Evolutionary conservation across 2,329 filamentous ascomycete genomes (phyloP).

Genomic region (Colletotrichum phormii): DNA sequence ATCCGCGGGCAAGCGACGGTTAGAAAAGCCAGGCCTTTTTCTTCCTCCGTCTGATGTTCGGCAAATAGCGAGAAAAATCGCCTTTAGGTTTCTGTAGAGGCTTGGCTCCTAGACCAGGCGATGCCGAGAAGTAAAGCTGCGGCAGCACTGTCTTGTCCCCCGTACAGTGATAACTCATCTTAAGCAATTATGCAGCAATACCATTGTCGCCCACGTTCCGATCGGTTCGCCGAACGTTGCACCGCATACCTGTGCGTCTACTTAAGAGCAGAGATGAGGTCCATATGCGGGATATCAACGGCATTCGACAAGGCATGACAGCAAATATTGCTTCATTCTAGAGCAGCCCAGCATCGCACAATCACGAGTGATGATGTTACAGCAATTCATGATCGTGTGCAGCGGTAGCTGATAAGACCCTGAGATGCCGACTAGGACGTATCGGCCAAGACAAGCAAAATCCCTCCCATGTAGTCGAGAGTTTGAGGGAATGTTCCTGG

Average conservation of each 20-base stretch:
- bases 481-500: constrained; percentile 10
- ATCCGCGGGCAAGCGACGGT: constrained; percentile 4
- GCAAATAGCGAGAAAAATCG: constrained; percentile 11
- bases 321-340: neutral
- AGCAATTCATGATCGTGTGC: neutral
- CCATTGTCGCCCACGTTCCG: neutral
- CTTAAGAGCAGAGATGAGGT: neutral
- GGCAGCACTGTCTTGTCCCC: neutral
- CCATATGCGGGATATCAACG: neutral
- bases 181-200: neutral
- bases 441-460: neutral
- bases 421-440: neutral
- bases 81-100: neutral
- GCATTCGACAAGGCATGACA: neutral
- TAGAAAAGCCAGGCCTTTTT: neutral
- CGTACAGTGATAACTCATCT: neutral
- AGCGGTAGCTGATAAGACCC: neutral
- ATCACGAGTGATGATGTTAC: neutral
- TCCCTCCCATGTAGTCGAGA: neutral
- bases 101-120: neutral
- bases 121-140: neutral
- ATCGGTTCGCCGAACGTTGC: constrained; percentile 7
- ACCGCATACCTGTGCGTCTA: neutral
- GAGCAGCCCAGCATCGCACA: neutral
- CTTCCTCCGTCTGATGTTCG: constrained; percentile 29